Conservation (phyloP, 805 yeast species). For the Cyberlindnera japonica region DNA sequence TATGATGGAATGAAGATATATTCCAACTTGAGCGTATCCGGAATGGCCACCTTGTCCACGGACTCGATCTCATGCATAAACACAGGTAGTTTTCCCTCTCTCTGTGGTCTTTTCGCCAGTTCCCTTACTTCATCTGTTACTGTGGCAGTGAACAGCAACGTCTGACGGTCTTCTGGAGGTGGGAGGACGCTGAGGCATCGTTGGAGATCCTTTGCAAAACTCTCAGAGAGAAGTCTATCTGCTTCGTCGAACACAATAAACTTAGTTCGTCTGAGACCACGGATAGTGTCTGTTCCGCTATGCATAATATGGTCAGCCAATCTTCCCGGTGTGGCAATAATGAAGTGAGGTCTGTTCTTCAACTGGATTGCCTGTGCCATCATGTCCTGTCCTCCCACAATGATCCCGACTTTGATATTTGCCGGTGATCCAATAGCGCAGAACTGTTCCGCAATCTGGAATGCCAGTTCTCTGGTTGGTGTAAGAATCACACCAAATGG, state of each 20-base stretch:
- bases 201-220: conserved; percentile 76
- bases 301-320: conserved; percentile 85
- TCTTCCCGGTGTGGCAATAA: conserved; percentile 96
- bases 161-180: conserved; percentile 69
- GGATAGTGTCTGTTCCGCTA: conserved; percentile 84
- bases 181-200: conserved; percentile 75
- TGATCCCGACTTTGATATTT: conserved; percentile 76
- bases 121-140: conserved; percentile 89
- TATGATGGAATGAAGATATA: conserved; percentile 81
- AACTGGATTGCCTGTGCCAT: conserved; percentile 81
- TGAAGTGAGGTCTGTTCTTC: conserved; percentile 85
- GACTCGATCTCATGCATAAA: conserved; percentile 74
- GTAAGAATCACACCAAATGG: conserved; percentile 86
- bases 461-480: conserved; percentile 90
- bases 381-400: conserved; percentile 95
- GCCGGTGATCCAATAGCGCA: conserved; percentile 86
- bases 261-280: conserved; percentile 73
- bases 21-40: conserved; percentile 59
- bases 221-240: conserved; percentile 79
- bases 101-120: conserved; percentile 59
- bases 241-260: conserved; percentile 84
- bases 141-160: conserved; percentile 91
- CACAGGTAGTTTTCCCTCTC: conserved; percentile 50
- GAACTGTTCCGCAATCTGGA: conserved; percentile 96
- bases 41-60: conserved; percentile 75